Conservation (phyloP, 2,329 filamentous ascomycete species). For the Diaporthe sp. region DNA sequence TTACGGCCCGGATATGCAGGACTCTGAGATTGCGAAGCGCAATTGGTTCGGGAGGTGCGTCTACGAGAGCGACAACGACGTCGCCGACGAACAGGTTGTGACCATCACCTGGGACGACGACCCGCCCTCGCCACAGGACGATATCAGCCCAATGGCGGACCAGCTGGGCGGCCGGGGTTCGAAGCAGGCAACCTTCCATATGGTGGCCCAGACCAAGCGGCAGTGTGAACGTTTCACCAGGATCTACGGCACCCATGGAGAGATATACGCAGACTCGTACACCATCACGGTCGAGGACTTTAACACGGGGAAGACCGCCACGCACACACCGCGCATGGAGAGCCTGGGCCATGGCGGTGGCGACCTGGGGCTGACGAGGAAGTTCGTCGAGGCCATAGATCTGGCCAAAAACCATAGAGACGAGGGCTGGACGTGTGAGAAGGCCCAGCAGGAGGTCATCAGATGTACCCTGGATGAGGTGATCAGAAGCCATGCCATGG, state of each 20-base stretch:
- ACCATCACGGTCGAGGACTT: slow-evolving; percentile 83
- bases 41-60: slow-evolving; percentile 96
- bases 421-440: slow-evolving; percentile 70
- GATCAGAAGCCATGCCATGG: slow-evolving; percentile 89
- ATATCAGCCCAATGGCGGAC: slow-evolving; percentile 36
- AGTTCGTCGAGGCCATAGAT: slow-evolving; percentile 86
- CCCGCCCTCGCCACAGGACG: slow-evolving; percentile 43
- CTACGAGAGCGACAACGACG: slow-evolving; percentile 91
- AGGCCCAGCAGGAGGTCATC: slow-evolving; percentile 80
- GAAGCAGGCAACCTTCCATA: slow-evolving; percentile 92
- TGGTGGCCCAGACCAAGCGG: slow-evolving; percentile 90
- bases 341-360: slow-evolving; percentile 77
- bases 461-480: slow-evolving; percentile 89
- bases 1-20: slow-evolving; percentile 61
- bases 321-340: slow-evolving; percentile 70
- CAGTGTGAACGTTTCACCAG: slow-evolving; percentile 88
- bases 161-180: slow-evolving; percentile 62
- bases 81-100: slow-evolving; percentile 92
- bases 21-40: slow-evolving; percentile 57
- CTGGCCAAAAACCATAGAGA: slow-evolving; percentile 81
- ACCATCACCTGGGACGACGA: slow-evolving; percentile 89
- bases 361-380: slow-evolving; percentile 80
- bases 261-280: slow-evolving; percentile 85
- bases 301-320: slow-evolving; percentile 62
- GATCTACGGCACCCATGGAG: slow-evolving; percentile 87